Base-by-base conservation (phyloP, 306 rosid genomes). In the Parietaria judaica region DNA sequence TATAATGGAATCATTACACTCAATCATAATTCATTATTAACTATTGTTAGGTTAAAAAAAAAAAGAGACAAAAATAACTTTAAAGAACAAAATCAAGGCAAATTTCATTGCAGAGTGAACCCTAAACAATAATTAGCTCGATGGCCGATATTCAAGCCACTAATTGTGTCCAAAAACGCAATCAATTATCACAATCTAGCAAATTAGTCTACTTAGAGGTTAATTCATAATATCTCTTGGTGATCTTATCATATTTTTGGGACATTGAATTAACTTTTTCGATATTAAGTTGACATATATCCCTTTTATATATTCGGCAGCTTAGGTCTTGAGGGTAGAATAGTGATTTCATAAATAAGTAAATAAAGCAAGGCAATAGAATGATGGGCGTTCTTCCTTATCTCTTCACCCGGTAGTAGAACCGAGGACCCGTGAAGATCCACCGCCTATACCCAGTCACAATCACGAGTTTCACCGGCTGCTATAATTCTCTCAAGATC, bases 351-450 rank as follows among this genome's bases (percentile, higher is more conserved):
- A 0, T 3, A 16, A 47, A 41, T 58, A 35, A 60, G 14, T 52
- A 69, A 59, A 46, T 59, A 8, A n/a, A 65, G 8, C 50, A 9
- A 10, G 53, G 53, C 53, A 49, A 49, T 10, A 10, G 9, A n/a
- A 49, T 49, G 53, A 49, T 49, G 53, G 53, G 53, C 53, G 14
- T 41, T 41, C 45, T 49, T 38, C 57, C 71, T 82, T 52, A 14
- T 36, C 48, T 56, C 50, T 48, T 67, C 63, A 34, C 57, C 63
- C 49, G 61, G 80, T 68, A 56, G 88, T 49, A 69, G 83, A 76
- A 78, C 72, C 55, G 61, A 76, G 65, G 62, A 74, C 88, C 90
- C 90, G 91, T 79, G 91, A 86, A 63, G 62, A 48, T 62, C 63
- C 51, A 84, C 89, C 61, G 80, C 69, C 48, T 60, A 69, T 65